Evolutionary conservation across 257 asterid species (phyloP), one percentile per base, ranked within the genome.

Genomic region (Verbena officinalis): DNA sequence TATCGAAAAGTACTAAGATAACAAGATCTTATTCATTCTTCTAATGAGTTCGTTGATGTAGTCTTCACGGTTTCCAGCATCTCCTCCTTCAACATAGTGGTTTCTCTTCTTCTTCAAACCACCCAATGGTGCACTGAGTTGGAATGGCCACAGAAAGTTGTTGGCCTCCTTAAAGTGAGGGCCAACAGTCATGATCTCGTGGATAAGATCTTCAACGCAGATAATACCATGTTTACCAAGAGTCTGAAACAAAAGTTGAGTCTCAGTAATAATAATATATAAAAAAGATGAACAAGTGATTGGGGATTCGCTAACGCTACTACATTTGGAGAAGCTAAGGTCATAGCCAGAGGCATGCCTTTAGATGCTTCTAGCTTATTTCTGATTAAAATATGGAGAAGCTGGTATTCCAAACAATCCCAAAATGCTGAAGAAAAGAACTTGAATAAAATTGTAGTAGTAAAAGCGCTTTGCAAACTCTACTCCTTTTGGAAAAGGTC

Each of bases 11-110:
- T 42, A 50, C 21, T 4, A 14, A 4, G 24, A 20, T 11, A 48
- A 54, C 20, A 59, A 59, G 17, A 69, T n/a, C 71, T 81, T 79
- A 67, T 84, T 84, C 91, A 84, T 84, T 60, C 86, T 77, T 70
- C 91, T 75, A 55, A 84, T 79, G 4, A 81, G 80, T 62, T 84
- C 84, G 2, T 84, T 84, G 79, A 84, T 81, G 66, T 55, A 79
- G 66, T 77, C 91, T 63, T 84, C 91, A 0, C 86, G 77, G 76
- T 84, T 84, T 36, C 87, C 90, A 5, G 87, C 87, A 65, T 84
- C 90, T 60, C 90, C 90, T 8, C 87, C 87, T 62, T 84, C 91
- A 9, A 84, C 87, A 43, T 81, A 84, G 72, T 84, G 91, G 21
- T 81, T 84, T 27, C 91, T 75, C 86, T 84, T 84, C 75, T 80